Evolutionary conservation across 345 rosid species (phyloP).

Genomic region (Euphorbia tirucalli): DNA sequence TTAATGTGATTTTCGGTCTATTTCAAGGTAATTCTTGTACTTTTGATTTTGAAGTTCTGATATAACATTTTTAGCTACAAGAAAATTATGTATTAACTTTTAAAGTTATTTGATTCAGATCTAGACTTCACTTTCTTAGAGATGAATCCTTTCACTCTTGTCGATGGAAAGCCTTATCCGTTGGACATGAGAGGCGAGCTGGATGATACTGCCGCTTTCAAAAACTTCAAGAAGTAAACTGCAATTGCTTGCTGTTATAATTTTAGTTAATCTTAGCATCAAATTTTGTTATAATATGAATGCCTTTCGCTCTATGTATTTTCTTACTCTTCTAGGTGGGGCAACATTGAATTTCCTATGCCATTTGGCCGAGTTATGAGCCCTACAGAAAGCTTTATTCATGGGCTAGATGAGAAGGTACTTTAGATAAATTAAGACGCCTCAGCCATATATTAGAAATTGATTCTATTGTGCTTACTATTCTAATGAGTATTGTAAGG

Average conservation of each 20-base stretch:
- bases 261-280: background rate
- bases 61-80: background rate
- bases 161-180: slow-evolving; percentile 93
- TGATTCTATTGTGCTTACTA: background rate
- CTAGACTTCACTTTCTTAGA: slow-evolving; percentile 97
- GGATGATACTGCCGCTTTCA: slow-evolving; percentile 95
- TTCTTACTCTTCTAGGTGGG: slow-evolving; percentile 63
- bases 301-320: slow-evolving; percentile 8
- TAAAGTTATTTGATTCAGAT: slow-evolving; percentile 40
- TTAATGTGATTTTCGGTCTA: slow-evolving; percentile 63
- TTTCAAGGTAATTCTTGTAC: slow-evolving; percentile 58
- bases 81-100: slow-evolving; percentile 17
- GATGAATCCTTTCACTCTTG: slow-evolving; percentile 96
- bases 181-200: slow-evolving; percentile 99
- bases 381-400: slow-evolving; percentile 78
- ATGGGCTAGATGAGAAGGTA: slow-evolving; percentile 97
- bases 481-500: no score
- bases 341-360: slow-evolving; percentile 81
- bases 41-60: background rate
- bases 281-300: background rate
- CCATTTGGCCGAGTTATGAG: slow-evolving; percentile 98
- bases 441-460: background rate
- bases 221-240: slow-evolving; percentile 88
- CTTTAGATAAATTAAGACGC: background rate
- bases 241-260: slow-evolving; percentile 4